phyloP scores from a whole-genome alignment of 768 basidiomycete species.

The Lactarius evosmus region DNA sequence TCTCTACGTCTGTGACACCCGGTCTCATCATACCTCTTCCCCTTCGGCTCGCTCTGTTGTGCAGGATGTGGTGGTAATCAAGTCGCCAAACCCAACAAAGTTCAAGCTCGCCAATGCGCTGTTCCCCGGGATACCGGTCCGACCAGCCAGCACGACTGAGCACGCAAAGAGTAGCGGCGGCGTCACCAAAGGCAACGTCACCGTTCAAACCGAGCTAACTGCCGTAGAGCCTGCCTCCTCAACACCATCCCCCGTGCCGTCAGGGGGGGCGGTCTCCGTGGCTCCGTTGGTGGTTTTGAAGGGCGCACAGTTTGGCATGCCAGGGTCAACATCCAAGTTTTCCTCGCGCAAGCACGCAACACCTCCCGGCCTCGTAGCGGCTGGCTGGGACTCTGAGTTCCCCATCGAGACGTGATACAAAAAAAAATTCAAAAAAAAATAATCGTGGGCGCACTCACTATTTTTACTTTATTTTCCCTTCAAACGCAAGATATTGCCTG shows the following conservation, averaged over 20 bases:
- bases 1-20: slow-evolving; percentile 15
- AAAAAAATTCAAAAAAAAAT: background rate
- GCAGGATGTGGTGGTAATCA: slow-evolving; percentile 27
- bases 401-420: slow-evolving; percentile 17
- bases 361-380: slow-evolving; percentile 19
- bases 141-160: background rate
- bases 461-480: slow-evolving; percentile 11
- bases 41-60: slow-evolving; percentile 12
- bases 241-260: slow-evolving; percentile 20
- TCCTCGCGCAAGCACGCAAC: slow-evolving; percentile 13
- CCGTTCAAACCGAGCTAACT: slow-evolving; percentile 5
- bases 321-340: slow-evolving; percentile 18
- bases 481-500: slow-evolving; percentile 10
- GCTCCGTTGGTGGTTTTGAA: slow-evolving; percentile 21
- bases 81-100: slow-evolving; percentile 25
- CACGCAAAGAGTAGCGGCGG: background rate
- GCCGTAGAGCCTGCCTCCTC: slow-evolving; percentile 21
- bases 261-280: background rate
- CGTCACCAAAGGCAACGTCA: background rate
- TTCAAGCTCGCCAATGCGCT: slow-evolving; percentile 25
- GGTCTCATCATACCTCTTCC: slow-evolving; percentile 26
- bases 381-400: slow-evolving; percentile 26
- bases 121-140: slow-evolving; percentile 10
- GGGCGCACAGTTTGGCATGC: slow-evolving; percentile 14
- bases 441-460: background rate